These are phyloP conservation scores for Scopulariopsis brevicaulis DNA, from an alignment of 2,329 filamentous ascomycete genomes.

Conservation along the genomic window DNA sequence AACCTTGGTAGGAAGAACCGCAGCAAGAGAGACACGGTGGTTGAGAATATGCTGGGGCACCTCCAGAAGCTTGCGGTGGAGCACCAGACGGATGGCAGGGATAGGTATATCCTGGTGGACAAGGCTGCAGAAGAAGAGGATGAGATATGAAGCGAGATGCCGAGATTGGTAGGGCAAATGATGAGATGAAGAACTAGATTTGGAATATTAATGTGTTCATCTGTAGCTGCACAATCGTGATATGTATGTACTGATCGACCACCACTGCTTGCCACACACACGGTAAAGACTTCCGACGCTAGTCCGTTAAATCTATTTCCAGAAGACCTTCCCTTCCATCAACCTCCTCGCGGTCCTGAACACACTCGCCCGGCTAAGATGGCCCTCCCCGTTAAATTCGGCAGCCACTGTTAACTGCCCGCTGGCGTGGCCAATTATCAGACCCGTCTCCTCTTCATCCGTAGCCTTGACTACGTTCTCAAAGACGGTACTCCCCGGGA, in stretches of 20 bases:
- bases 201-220: too few species aligned
- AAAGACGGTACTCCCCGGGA: constrained; percentile 26
- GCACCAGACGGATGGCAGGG: constrained; percentile 38
- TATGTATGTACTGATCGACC: too few species aligned
- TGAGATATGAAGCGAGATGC: too few species aligned
- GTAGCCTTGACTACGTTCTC: constrained; percentile 15
- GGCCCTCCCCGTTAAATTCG: constrained; percentile 20
- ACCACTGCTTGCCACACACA: too few species aligned
- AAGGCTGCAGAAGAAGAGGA: constrained; percentile 5
- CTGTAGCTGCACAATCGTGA: too few species aligned
- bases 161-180: not conserved
- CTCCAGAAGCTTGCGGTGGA: constrained; percentile 52
- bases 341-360: constrained; percentile 33
- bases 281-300: too few species aligned
- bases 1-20: constrained; percentile 53
- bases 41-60: constrained; percentile 55
- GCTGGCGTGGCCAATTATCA: constrained; percentile 32
- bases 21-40: constrained; percentile 46
- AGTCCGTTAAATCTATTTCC: constrained; percentile 8
- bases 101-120: constrained; percentile 21
- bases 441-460: constrained; percentile 11
- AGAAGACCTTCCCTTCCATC: constrained; percentile 29
- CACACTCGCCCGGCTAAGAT: constrained; percentile 25
- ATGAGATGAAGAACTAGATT: too few species aligned
- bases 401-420: constrained; percentile 30